Evolutionary conservation across 768 basidiomycete species (phyloP).

Genomic region (Termitomyces sp.): DNA sequence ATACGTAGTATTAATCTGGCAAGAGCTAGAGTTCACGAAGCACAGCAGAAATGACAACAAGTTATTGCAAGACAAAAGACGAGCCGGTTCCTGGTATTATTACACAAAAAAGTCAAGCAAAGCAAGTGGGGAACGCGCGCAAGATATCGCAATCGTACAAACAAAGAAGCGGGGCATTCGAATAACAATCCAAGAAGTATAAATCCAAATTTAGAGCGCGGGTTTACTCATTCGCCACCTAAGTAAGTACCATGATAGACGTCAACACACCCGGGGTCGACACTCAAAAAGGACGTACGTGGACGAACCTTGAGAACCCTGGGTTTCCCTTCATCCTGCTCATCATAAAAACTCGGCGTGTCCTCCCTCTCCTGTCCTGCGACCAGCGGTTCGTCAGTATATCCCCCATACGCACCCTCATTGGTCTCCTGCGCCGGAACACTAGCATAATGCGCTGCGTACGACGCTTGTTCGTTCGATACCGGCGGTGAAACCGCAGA

Average conservation of each 20-base stretch:
- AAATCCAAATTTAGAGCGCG: not conserved
- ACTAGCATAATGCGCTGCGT: not conserved
- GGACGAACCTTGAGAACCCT: constrained; percentile 1
- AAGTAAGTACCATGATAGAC: not conserved
- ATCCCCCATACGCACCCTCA: constrained; percentile 32
- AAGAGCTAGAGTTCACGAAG: too few relatives aligned
- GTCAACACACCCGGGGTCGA: not conserved
- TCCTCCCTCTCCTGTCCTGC: not conserved
- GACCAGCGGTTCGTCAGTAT: constrained; percentile 3
- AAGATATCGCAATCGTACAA: too few relatives aligned
- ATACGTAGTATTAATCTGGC: too few relatives aligned
- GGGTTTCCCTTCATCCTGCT: not conserved
- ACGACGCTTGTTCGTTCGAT: not conserved
- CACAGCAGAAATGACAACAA: too few relatives aligned
- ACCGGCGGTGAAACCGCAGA: not conserved
- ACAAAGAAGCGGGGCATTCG: not conserved
- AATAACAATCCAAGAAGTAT: not conserved
- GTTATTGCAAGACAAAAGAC: too few relatives aligned
- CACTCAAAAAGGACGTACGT: too few relatives aligned
- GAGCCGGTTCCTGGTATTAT: too few relatives aligned
- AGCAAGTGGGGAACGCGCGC: too few relatives aligned
- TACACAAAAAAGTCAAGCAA: too few relatives aligned
- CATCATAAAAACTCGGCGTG: not conserved
- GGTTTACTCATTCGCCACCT: constrained; percentile 2
- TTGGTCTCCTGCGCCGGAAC: constrained; percentile 12